phyloP scores from a whole-genome alignment of 305 asterid species.

The Fraxinus albicans region DNA sequence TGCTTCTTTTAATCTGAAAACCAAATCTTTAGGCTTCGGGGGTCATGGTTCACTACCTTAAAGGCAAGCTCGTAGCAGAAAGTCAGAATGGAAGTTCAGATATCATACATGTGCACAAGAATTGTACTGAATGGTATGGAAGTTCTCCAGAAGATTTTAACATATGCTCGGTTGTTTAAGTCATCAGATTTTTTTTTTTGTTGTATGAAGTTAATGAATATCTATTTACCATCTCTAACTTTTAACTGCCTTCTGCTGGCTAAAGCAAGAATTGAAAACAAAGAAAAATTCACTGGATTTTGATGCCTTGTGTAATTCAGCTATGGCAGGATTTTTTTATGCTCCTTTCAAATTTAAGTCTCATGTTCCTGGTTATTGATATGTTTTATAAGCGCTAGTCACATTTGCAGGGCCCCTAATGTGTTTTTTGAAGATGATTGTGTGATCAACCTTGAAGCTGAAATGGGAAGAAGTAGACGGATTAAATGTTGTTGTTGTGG shows the following conservation, averaged over 20 bases:
- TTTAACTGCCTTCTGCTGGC: neutral
- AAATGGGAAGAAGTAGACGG: slow-evolving; percentile 75
- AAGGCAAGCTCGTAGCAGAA: slow-evolving; percentile 56
- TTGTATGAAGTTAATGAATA: neutral
- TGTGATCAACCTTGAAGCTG: slow-evolving; percentile 74
- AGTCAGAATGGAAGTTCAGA: slow-evolving; percentile 34
- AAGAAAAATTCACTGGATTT: neutral
- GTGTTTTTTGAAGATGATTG: slow-evolving; percentile 72
- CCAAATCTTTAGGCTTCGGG: slow-evolving; percentile 67
- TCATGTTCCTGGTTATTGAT: neutral
- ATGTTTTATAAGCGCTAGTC: slow-evolving; percentile 1
- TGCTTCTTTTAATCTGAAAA: slow-evolving; percentile 7
- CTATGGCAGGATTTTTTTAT: neutral
- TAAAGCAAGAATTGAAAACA: neutral
- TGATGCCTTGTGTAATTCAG: neutral
- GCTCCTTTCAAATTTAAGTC: neutral
- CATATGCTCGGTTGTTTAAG: neutral
- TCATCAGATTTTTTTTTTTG: neutral
- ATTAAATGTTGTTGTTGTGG: slow-evolving; percentile 84
- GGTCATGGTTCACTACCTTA: slow-evolving; percentile 61
- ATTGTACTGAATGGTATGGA: slow-evolving; percentile 83
- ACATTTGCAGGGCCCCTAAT: slow-evolving; percentile 87
- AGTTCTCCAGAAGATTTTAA: neutral
- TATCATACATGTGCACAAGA: slow-evolving; percentile 63
- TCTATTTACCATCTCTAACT: slow-evolving; percentile 12